Evolutionary conservation across 2,329 filamentous ascomycete species (phyloP), one percentile per base, ranked within the genome.

Genomic region (Paecilomyces dactylethromorphus): DNA sequence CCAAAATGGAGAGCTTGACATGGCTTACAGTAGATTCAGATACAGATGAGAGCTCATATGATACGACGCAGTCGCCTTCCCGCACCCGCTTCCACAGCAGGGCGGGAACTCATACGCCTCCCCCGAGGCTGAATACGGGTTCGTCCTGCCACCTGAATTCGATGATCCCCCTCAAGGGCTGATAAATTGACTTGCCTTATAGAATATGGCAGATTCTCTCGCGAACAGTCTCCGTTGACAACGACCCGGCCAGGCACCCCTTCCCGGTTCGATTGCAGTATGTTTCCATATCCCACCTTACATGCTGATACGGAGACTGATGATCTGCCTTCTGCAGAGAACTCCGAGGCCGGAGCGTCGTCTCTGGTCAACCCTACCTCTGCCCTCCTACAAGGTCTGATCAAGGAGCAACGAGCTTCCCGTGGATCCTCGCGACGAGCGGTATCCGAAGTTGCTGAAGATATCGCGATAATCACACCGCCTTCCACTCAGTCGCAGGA

Each of bases 341-440:
- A 66, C 5, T 67, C 68, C 2, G 73, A 75, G 18, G 60, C 64
- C 3, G 62, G 59, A 15, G 64, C 69, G 11, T 65, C 70, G 2
- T 68, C 72, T 6, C 56, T 74, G 2, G 74, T 76, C 8, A 75
- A 76, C 53, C 74, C 75, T 11, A 70, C 71, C 2, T 78, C 75
- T 1, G 64, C 67, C 21, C 68, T 77, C 3, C 63, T 78, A 21
- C 74, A 78, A 56, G 73, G 70, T 58, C 60, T 77, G 29, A 66
- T 78, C 35, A 75, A 74, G 57, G 75, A 77, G 61, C 74, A 76
- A 56, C 74, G 75, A 12, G 75, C 74, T 4, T 68, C 68, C 56
- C 72, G 74, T 52, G 65, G 66, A 24, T 70, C 72, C 11, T 52
- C 50, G 18, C 50, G 50, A 52, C 21, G 50, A 53, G 68, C 65